Conservation (phyloP, 805 yeast species). For the Pichia exigua region DNA sequence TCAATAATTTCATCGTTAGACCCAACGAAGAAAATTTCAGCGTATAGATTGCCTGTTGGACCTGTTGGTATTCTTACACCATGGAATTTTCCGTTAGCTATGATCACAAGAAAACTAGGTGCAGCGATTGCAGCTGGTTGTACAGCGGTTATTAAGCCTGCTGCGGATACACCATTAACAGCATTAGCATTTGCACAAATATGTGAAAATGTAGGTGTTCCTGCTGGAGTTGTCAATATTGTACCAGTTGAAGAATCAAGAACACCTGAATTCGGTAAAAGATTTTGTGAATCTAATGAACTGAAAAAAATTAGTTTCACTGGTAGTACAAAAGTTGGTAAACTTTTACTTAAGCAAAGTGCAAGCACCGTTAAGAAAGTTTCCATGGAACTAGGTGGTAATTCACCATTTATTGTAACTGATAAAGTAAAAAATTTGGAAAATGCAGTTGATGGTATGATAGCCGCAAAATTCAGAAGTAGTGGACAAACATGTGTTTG, state of each 20-base stretch:
- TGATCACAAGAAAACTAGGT: slow-evolving; percentile 67
- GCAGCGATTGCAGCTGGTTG: slow-evolving; percentile 84
- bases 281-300: slow-evolving; percentile 44
- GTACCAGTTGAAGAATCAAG: slow-evolving; percentile 37
- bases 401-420: slow-evolving; percentile 70
- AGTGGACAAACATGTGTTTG: slow-evolving; percentile 79
- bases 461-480: slow-evolving; percentile 61
- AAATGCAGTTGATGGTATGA: slow-evolving; percentile 52
- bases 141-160: slow-evolving; percentile 70
- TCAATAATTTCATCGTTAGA: slow-evolving; percentile 49
- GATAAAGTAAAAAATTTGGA: slow-evolving; percentile 57
- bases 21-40: slow-evolving; percentile 40
- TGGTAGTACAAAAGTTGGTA: slow-evolving; percentile 71
- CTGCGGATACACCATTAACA: slow-evolving; percentile 64
- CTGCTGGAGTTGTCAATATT: slow-evolving; percentile 61
- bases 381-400: slow-evolving; percentile 72
- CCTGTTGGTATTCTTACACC: slow-evolving; percentile 76
- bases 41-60: slow-evolving; percentile 67
- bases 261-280: slow-evolving; percentile 44
- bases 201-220: slow-evolving; percentile 59
- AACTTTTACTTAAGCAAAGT: slow-evolving; percentile 53
- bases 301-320: slow-evolving; percentile 67
- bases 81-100: slow-evolving; percentile 80
- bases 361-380: slow-evolving; percentile 56
- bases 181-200: slow-evolving; percentile 62